These are phyloP conservation scores for Aureobasidium sp. DNA, from an alignment of 2,329 filamentous ascomycete genomes.

Conservation along the genomic window DNA sequence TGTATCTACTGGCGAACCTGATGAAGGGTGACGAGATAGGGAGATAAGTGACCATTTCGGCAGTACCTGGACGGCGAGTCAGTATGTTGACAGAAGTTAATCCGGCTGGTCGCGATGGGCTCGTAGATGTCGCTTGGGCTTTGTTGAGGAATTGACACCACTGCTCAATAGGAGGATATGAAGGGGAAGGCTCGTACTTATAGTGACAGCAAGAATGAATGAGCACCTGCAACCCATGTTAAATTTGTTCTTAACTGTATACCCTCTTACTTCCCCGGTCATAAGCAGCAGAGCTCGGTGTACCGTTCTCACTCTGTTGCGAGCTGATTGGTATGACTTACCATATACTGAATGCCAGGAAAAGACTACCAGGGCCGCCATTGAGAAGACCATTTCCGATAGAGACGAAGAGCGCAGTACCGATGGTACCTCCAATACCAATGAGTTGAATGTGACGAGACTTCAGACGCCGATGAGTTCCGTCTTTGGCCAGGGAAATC, in stretches of 20 bases:
- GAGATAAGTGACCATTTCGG: conserved; percentile 70
- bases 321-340: neutral
- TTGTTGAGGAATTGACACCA: neutral
- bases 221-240: conserved; percentile 30
- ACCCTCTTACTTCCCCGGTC: neutral
- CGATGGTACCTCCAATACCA: conserved; percentile 36
- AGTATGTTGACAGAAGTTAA: neutral
- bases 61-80: conserved; percentile 41
- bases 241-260: neutral
- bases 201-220: conserved; percentile 36
- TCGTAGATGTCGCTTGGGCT: neutral
- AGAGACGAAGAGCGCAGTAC: conserved; percentile 43
- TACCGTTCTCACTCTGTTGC: too few relatives aligned
- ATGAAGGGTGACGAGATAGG: conserved; percentile 75
- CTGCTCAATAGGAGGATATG: neutral
- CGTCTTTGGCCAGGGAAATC: conserved; percentile 17
- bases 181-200: conserved; percentile 28
- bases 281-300: neutral
- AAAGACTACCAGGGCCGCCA: conserved; percentile 41
- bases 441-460: conserved; percentile 43
- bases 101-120: neutral
- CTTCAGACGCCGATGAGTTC: conserved; percentile 38
- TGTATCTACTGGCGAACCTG: conserved; percentile 66
- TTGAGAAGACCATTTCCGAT: conserved; percentile 41
- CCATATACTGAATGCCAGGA: conserved; percentile 42